phyloP scores from a whole-genome alignment of 1,139 yeast species.

The Nadsonia starkeyi-henricii region DNA sequence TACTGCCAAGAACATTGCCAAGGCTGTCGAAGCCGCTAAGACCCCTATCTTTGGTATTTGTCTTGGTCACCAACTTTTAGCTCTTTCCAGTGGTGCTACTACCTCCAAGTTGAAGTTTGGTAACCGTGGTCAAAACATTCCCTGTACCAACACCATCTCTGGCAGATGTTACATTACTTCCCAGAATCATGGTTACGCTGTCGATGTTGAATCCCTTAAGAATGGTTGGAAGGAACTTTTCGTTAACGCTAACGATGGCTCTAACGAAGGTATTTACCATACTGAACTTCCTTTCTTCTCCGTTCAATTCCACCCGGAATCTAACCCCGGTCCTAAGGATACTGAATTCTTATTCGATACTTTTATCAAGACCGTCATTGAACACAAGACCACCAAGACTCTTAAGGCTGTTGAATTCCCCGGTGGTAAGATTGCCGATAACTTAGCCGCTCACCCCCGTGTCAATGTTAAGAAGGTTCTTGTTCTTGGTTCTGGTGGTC shows the following conservation, averaged over 20 bases:
- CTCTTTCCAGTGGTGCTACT: conserved; percentile 90
- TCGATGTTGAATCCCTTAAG: conserved; percentile 59
- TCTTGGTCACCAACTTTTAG: conserved; percentile 94
- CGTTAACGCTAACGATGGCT: conserved; percentile 91
- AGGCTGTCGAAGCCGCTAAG: conserved; percentile 44
- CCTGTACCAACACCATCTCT: conserved; percentile 83
- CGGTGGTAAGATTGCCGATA: conserved; percentile 68
- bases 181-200: conserved; percentile 98
- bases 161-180: conserved; percentile 98
- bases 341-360: conserved; percentile 95
- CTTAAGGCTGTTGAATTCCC: conserved; percentile 77
- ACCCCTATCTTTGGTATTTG: conserved; percentile 83
- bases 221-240: conserved; percentile 87
- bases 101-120: conserved; percentile 91
- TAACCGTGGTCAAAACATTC: conserved; percentile 99
- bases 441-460: conserved; percentile 48
- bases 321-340: conserved; percentile 98
- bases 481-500: conserved; percentile 96
- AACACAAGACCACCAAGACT: conserved; percentile 41
- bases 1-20: conserved; percentile 45
- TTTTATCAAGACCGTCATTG: conserved; percentile 70
- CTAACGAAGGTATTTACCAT: conserved; percentile 97
- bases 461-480: conserved; percentile 84
- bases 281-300: conserved; percentile 81
- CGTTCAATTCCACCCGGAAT: conserved; percentile 99